Evolutionary conservation across 2,329 filamentous ascomycete species (phyloP), one percentile per base, ranked within the genome.

Genomic region (Colletotrichum brevisporum): DNA sequence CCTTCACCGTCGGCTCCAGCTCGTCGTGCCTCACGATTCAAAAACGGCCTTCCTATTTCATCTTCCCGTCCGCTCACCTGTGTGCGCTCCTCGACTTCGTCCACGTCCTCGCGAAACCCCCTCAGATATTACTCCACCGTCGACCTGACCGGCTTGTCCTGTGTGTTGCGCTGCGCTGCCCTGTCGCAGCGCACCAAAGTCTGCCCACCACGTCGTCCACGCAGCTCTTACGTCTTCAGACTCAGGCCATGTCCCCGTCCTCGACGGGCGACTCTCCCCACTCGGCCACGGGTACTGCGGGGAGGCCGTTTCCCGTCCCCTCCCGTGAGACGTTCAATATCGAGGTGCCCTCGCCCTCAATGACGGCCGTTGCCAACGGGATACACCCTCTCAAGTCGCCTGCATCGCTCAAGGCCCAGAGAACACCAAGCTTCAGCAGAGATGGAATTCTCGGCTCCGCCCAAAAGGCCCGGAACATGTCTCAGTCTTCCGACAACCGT

Each of bases 381-480:
- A 75, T 76, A 31, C 76, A 78, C 63, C 72, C 78, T 50, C 78
- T 89, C 61, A 89, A 88, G 74, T 89, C 87, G 18, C 86, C 87
- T 4, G 81, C 80, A 57, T 79, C 80, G 59, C 75, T 83, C 75
- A 87, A 87, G 74, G 78, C 80, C 26, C 82, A 83, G 71, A 83
- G 85, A 26, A 82, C 85, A 8, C 76, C 82, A 27, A 84, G 80
- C 73, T 87, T 89, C 75, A 86, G 85, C 73, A 83, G 86, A 63
- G 87, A 89, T 73, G 83, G 84, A 24, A 87, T 88, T 71, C 76
- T 89, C 16, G 83, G 83, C 45, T 83, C 85, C 27, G 83, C 86
- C 41, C 84, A 86, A 72, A 89, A 88, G 73, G 81, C 85, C 53
- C 80, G 87, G 27, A 86, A 89, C 73, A 77, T 87, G 61, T 88